Base-by-base conservation (phyloP, 768 basidiomycete species). In the Coprinopsis marcescibilis region DNA sequence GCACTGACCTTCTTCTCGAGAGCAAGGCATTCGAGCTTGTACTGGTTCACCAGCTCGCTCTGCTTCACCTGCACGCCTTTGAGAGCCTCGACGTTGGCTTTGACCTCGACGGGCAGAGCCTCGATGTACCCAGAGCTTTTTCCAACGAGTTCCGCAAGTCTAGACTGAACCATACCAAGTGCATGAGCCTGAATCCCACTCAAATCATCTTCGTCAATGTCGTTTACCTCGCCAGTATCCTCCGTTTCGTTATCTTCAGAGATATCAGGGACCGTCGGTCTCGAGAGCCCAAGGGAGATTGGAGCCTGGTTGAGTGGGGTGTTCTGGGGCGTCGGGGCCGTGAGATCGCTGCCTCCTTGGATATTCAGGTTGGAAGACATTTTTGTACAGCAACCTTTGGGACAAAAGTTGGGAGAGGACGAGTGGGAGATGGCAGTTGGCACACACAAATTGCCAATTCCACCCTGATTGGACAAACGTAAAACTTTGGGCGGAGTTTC, bases 51-150 rank as follows among this genome's bases (percentile, higher is more conserved):
- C 35, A 97, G 76, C 57, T 90, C 85, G 55, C 83, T 81, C 65
- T 96, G 92, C 70, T 91, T 84, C 57, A 81, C 81, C 66, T 97
- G 95, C 35, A 99, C 76, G 43, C 94, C 95, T 65, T 96, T 95
- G 60, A 99, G 74, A 13, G 83, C 95, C 68, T 94, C 89, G 57
- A 99, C 69, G 58, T 82, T 87, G 65, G 81, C 72, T 69, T 88
- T 88, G 59, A 94, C 81, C 35, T 85, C 80, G 37, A 75, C 67
- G 10, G 93, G 87, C 42, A 98, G 78, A 57, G 73, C 75, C 70
- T 97, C 92, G 70, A 99, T 80, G 70, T 99, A 99, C 12, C 93
- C 93, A 12, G 90, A 94, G 60, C 89, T 90, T 65, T 83, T 84
- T 40, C 95, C 95, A 53, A 97, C 70, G 29, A 99, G 82, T 56